Conservation (phyloP, 2,329 filamentous ascomycete species). For the Diaporthe citri region DNA sequence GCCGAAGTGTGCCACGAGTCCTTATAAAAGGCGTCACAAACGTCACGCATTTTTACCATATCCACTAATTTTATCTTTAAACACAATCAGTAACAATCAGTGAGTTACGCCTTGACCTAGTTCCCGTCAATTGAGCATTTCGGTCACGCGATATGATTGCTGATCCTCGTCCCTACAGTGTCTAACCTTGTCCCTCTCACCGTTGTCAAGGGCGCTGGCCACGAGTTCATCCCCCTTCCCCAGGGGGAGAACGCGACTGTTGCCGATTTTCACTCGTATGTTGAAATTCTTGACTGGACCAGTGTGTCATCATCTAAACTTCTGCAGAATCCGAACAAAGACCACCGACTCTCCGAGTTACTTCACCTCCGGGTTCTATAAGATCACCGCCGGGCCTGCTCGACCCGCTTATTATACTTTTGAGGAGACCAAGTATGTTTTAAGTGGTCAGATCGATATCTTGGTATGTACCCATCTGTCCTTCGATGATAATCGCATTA, state of each 20-base stretch:
- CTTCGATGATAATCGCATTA: background rate
- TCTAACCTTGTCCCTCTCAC: constrained; percentile 6
- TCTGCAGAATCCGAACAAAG: constrained; percentile 1
- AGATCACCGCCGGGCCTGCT: constrained; percentile 9
- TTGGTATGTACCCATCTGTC: background rate
- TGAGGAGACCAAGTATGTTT: constrained; percentile 14
- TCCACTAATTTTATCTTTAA: background rate
- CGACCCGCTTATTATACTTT: constrained; percentile 13
- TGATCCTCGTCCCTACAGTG: background rate
- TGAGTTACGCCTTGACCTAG: background rate
- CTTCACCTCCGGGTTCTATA: constrained; percentile 7
- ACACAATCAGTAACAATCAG: background rate
- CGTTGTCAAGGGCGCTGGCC: constrained; percentile 12
- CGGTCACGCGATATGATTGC: background rate
- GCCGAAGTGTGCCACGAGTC: background rate
- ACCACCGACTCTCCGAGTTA: constrained; percentile 10
- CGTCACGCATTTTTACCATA: background rate
- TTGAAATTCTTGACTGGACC: too few species aligned
- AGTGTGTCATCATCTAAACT: background rate
- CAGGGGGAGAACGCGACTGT: constrained; percentile 2
- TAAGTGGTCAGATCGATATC: background rate
- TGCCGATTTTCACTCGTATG: constrained; percentile 9
- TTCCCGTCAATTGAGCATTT: background rate
- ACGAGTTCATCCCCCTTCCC: constrained; percentile 14
- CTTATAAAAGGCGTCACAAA: background rate